Evolutionary conservation across 352 stramenopile species (phyloP), one percentile per base, ranked within the genome.

Genomic region (Globisporangium spinosum): DNA sequence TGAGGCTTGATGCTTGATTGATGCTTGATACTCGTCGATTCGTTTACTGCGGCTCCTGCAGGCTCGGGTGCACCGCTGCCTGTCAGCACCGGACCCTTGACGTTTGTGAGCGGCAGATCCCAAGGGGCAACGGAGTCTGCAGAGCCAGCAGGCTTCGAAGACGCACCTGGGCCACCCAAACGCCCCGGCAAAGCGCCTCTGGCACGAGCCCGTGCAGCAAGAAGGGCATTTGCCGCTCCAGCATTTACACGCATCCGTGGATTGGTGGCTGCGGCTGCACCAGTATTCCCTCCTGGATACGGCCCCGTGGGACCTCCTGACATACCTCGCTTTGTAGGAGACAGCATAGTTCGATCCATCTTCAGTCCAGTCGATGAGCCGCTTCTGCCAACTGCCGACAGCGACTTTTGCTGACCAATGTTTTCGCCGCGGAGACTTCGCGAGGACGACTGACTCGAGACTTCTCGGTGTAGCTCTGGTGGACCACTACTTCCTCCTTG

Each of bases 121-220:
- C 85, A 94, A 34, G 85, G 85, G 22, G 85, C 85, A 29, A 94
- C 76, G 2, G 61, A 79, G 1, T 90, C 82, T 17, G 60, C 73
- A n/a, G 47, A 58, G n/a, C 68, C 64, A 3, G 55, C 32, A 43
- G 77, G 32, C 60, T 70, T 75, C 49, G 64, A 75, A 56, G 20
- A 82, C 9, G 62, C 45, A 20, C 81, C 82, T 34, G 82, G 79
- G 0, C 79, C 82, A 20, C 85, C 78, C 20, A 80, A 66, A 27
- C 84, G 78, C 15, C 78, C 75, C 7, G 78, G 75, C 1, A 92
- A 76, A 4, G 73, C 85, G 25, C 87, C 83, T 58, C 87, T 68
- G 20, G 87, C 87, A 57, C 87, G 76, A 15, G 83, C 87, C 67
- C 87, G 73, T 23, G 87, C 87, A 25, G 87, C 87, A 58, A 94